Evolutionary conservation across 148 eudicot species (phyloP), one percentile per base, ranked within the genome.

Genomic region (Dianthus caryophyllus): DNA sequence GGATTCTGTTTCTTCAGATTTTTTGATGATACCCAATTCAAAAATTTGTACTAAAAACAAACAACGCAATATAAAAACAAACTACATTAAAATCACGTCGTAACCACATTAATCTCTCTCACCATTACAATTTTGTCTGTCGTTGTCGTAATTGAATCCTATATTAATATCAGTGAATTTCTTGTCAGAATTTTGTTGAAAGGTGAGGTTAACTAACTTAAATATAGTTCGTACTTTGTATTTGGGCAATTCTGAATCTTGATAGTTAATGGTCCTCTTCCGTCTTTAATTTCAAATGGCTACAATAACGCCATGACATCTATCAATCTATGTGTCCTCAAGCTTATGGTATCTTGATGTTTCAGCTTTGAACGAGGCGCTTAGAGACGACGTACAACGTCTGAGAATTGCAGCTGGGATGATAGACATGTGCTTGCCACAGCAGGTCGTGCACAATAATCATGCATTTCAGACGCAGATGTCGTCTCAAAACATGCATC

Each of bases 331-430:
- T 59, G 31, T 29, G 52, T 9, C 49, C 38, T 13, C 6, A 54
- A 33, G 24, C 56, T 65, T 65, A 46, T 26, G 5, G 30, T 41
- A 52, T 61, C 18, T 55, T 67, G 43, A 66, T 31, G 21, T 74
- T 52, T 36, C 77, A 81, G 84, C 81, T 58, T 73, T 81, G 64
- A 77, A 58, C 30, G 81, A 81, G 76, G 74, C 84, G 29, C 69
- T 81, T n/a, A 68, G 64, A 0, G 71, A 76, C 20, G 84, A 81
- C 68, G 68, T 77, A 24, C 81, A 81, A n/a, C 81, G 77, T 26
- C 53, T 81, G 76, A 81, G 71, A 76, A 56, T 65, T 27, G 52
- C 53, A 71, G 44, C 70, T 38, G n/a, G 64, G 39, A 62, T 74
- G 61, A 18, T 67, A 70, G 31, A 51, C 57, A 71, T 21, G 29